Conservation (phyloP, 2,329 filamentous ascomycete genomes). For the Rhinocladiella similis region DNA sequence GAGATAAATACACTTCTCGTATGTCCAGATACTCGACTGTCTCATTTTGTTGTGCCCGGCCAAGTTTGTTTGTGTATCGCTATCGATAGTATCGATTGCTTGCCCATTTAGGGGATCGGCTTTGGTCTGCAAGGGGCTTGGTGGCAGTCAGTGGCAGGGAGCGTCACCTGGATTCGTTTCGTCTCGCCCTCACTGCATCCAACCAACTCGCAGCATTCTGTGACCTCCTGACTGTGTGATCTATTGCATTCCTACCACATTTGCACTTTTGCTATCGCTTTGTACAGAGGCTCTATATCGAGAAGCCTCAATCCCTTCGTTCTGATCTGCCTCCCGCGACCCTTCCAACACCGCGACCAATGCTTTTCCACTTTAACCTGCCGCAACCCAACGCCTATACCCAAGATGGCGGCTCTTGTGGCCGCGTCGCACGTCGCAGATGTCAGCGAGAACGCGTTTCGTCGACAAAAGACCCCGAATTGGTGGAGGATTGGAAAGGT, state of each 20-base stretch:
- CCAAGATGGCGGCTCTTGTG: constrained; percentile 48
- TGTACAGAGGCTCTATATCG: constrained; percentile 15
- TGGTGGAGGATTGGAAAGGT: constrained; percentile 46
- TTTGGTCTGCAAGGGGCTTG: neutral
- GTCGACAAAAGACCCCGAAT: constrained; percentile 41
- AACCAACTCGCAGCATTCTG: constrained; percentile 4
- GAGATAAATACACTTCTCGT: neutral
- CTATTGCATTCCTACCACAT: constrained; percentile 2
- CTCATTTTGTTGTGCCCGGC: neutral
- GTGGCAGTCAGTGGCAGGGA: neutral
- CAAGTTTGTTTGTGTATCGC: neutral
- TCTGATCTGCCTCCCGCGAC: constrained; percentile 2
- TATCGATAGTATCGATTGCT: neutral
- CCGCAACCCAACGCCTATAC: constrained; percentile 11
- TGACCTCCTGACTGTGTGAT: constrained; percentile 25
- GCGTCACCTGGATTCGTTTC: neutral
- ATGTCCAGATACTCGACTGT: neutral
- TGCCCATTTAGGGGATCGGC: neutral
- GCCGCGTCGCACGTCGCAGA: constrained; percentile 42
- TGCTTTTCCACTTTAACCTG: constrained; percentile 15
- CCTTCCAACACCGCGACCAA: constrained; percentile 21
- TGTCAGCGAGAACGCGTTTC: constrained; percentile 43
- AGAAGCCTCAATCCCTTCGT: constrained; percentile 6
- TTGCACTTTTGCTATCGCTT: constrained; percentile 10
- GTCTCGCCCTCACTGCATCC: neutral